These are phyloP conservation scores for Clavispora santaluciae DNA, from an alignment of 805 yeast species.

Conservation along the genomic window DNA sequence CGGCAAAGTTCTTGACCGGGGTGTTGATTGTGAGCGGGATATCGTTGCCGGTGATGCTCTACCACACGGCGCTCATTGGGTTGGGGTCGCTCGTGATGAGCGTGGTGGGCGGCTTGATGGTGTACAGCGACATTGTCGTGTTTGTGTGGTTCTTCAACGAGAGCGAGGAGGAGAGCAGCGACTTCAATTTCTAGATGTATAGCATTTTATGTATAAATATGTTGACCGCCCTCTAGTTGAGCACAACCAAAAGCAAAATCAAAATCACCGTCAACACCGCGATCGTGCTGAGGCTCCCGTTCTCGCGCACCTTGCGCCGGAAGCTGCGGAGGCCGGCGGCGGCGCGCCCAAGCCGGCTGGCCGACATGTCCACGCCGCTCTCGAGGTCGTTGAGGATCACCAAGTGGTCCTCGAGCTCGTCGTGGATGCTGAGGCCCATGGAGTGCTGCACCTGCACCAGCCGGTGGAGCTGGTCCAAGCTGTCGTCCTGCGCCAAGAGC, in stretches of 20 bases:
- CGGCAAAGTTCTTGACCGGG: slow-evolving; percentile 37
- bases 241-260: slow-evolving; percentile 36
- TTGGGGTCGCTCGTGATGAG: slow-evolving; percentile 41
- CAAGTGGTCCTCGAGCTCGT: slow-evolving; percentile 39
- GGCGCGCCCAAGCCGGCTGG: slow-evolving; percentile 28
- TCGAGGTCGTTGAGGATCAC: slow-evolving; percentile 39
- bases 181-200: slow-evolving; percentile 33
- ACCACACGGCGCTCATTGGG: slow-evolving; percentile 33
- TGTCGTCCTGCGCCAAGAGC: slow-evolving; percentile 33
- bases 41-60: slow-evolving; percentile 38
- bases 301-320: slow-evolving; percentile 31
- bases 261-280: slow-evolving; percentile 37
- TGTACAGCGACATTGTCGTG: slow-evolving; percentile 39
- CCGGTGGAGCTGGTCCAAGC: slow-evolving; percentile 29
- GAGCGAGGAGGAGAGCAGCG: slow-evolving; percentile 41
- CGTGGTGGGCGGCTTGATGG: slow-evolving; percentile 40
- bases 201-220: too few species aligned
- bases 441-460: slow-evolving; percentile 33
- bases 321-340: slow-evolving; percentile 26
- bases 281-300: slow-evolving; percentile 41
- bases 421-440: slow-evolving; percentile 36
- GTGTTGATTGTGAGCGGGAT: slow-evolving; percentile 40
- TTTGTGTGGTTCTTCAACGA: slow-evolving; percentile 45
- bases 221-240: too few species aligned
- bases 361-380: slow-evolving; percentile 34